Evolutionary conservation across 2,329 filamentous ascomycete genomes (phyloP).

Genomic region (Fusarium abutilonis): DNA sequence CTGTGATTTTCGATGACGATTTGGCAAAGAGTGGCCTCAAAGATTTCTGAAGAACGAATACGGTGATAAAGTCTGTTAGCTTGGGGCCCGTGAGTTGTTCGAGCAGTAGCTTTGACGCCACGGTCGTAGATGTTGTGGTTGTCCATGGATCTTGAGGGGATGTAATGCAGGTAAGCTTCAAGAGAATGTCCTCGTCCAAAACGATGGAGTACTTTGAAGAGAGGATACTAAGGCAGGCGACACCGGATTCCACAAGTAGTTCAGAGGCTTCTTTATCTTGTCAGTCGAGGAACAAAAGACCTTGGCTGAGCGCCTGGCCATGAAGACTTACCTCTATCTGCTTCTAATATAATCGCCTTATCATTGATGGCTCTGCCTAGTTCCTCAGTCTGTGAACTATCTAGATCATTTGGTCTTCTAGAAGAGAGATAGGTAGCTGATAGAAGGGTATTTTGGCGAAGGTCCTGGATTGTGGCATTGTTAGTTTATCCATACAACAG

Average conservation of each 20-base stretch:
- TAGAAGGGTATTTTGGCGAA: slow-evolving; percentile 10
- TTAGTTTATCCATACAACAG: slow-evolving; percentile 11
- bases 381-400: not conserved
- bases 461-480: slow-evolving; percentile 7
- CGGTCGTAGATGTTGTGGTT: slow-evolving; percentile 44
- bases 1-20: slow-evolving; percentile 56
- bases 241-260: slow-evolving; percentile 39
- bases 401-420: not conserved
- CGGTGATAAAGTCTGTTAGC: slow-evolving; percentile 57
- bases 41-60: slow-evolving; percentile 68
- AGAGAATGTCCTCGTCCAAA: slow-evolving; percentile 40
- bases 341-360: slow-evolving; percentile 3
- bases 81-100: slow-evolving; percentile 35
- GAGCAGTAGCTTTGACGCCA: slow-evolving; percentile 49
- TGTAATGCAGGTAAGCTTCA: slow-evolving; percentile 49
- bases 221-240: slow-evolving; percentile 46
- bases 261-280: not conserved
- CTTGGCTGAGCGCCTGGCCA: not conserved
- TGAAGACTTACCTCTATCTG: slow-evolving; percentile 4
- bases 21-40: slow-evolving; percentile 74
- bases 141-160: slow-evolving; percentile 53
- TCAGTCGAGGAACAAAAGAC: not conserved
- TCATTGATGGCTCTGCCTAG: not conserved
- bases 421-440: slow-evolving; percentile 2
- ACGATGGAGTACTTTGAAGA: slow-evolving; percentile 7